These are phyloP conservation scores for Betula pendula DNA, from an alignment of 306 rosid species.

Conservation along the genomic window DNA sequence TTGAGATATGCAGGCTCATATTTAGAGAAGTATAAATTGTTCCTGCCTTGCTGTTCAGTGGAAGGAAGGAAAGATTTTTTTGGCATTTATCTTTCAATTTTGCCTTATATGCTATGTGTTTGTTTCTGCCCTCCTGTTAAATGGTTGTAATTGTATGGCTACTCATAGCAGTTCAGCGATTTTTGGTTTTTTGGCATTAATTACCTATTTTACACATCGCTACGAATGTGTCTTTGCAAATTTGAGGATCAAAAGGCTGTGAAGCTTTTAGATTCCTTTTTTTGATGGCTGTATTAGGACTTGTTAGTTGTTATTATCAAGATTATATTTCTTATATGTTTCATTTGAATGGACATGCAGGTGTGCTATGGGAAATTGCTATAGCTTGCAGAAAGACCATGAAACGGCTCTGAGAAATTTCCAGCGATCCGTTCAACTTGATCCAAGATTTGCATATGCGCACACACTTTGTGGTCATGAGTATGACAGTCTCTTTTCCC, in stretches of 20 bases:
- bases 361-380: slow-evolving; percentile 76
- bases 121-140: neutral
- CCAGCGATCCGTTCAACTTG: slow-evolving; percentile 92
- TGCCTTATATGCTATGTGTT: neutral
- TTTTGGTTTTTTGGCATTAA: neutral
- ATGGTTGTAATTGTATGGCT: neutral
- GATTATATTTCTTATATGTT: neutral
- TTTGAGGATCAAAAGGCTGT: neutral
- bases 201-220: neutral
- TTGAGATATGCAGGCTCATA: neutral
- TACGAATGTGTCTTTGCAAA: neutral
- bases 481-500: slow-evolving; percentile 48
- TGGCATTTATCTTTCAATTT: neutral
- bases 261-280: neutral
- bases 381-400: slow-evolving; percentile 66
- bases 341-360: slow-evolving; percentile 33
- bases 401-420: slow-evolving; percentile 75
- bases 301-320: neutral
- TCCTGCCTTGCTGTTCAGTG: neutral
- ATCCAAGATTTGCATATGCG: slow-evolving; percentile 93
- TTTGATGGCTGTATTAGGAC: neutral
- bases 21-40: neutral
- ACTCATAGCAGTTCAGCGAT: neutral
- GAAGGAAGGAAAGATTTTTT: neutral
- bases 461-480: slow-evolving; percentile 99